Evolutionary conservation across 306 rosid genomes (phyloP), one percentile per base, ranked within the genome.

Genomic region (Mucuna pruriens): DNA sequence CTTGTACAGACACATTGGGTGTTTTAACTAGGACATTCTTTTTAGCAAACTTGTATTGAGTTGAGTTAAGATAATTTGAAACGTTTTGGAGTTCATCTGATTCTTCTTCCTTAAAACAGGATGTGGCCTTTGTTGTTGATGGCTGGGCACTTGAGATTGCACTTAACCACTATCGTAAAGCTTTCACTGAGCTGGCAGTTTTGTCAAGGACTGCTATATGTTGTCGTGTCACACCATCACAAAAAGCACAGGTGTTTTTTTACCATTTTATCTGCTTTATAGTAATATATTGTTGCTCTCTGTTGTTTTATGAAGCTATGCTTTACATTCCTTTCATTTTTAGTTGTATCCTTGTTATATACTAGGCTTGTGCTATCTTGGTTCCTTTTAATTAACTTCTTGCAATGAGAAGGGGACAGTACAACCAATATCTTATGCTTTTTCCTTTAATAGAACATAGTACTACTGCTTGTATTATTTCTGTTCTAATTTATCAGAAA

Each of bases 61-160:
- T n/a, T n/a, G n/a, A n/a, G 16, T 60, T 39, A 60, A 54, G 58
- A 75, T 54, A 71, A 70, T 63, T 80, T 61, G 39, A 44, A 79
- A 70, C 23, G 75, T 20, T 65, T 71, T 64, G 71, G 42, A 71
- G 25, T 58, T 71, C 63, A 80, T 45, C 62, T 75, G 29, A 62
- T 77, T 64, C 57, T 9, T 68, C 20, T 84, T 62, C 42, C 6
- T 20, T 48, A 64, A 33, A 62, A 48, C 85, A 96, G 99, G 96
- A 96, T 58, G 97, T 92, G 86, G 99, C 99, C 58, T 96, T 96
- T 87, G 94, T 92, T 57, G 78, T 96, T 81, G 99, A 96, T 89
- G 99, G 99, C 61, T 96, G 98, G 99, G 97, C 99, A 77, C 98
- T 96, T 69, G 99, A 96, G 90, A 92, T 96, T 44, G 96, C 95